phyloP scores from a whole-genome alignment of 108 stramenopile genomes.

The Cyclostephanos invisitatus region DNA sequence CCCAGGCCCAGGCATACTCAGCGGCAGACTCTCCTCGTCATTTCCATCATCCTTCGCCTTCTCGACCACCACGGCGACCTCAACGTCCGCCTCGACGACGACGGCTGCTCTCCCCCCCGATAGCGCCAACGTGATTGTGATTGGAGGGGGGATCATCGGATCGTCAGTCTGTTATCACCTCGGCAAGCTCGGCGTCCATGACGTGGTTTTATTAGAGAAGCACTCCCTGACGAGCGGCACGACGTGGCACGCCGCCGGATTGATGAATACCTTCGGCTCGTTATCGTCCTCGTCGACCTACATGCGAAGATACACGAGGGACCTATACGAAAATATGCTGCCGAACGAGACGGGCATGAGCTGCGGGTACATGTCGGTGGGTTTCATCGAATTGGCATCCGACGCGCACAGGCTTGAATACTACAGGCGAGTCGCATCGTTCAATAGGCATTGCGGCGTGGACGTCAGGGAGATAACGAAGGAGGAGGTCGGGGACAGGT shows the following conservation, averaged over 20 bases:
- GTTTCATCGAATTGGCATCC: conserved; percentile 78
- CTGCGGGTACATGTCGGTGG: conserved; percentile 65
- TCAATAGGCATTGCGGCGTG: conserved; percentile 73
- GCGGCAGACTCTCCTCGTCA: too few relatives aligned
- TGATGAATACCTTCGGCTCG: conserved; percentile 75
- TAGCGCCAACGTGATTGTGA: conserved; percentile 66
- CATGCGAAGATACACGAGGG: conserved; percentile 66
- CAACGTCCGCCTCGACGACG: background rate
- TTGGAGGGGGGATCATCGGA: conserved; percentile 86
- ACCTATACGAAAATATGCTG: conserved; percentile 57
- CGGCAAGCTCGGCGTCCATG: conserved; percentile 49
- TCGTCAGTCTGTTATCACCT: conserved; percentile 79
- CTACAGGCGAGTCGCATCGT: conserved; percentile 67
- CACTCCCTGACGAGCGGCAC: conserved; percentile 70
- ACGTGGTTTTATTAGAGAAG: conserved; percentile 70
- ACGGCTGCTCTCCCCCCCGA: conserved; percentile 18
- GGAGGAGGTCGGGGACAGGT: conserved; percentile 49
- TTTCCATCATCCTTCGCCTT: too few relatives aligned
- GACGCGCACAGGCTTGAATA: conserved; percentile 62
- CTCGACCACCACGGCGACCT: background rate
- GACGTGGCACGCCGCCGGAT: conserved; percentile 85
- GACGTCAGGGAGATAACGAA: conserved; percentile 68
- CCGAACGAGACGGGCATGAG: conserved; percentile 65
- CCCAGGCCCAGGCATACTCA: too few relatives aligned
- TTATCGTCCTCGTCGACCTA: conserved; percentile 43